These are phyloP conservation scores for Teratosphaeria gauchensis DNA, from an alignment of 2,329 filamentous ascomycete species.

Conservation along the genomic window DNA sequence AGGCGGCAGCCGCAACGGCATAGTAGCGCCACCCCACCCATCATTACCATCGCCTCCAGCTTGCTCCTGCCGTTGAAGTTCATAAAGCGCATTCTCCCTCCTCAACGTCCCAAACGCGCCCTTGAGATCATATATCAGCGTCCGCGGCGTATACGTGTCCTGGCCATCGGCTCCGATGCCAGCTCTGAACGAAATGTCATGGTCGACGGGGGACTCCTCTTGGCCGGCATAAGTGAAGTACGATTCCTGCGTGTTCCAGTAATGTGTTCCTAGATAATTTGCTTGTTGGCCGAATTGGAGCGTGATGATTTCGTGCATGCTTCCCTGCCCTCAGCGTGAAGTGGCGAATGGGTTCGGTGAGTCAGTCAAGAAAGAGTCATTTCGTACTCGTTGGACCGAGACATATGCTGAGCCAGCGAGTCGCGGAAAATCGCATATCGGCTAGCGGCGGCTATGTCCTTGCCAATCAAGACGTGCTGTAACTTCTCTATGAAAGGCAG, in stretches of 20 bases:
- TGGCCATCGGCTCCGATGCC: constrained; percentile 73
- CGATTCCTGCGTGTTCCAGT: constrained; percentile 97
- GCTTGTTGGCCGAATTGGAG: constrained; percentile 86
- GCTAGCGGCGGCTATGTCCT: background rate
- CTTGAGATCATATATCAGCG: constrained; percentile 90
- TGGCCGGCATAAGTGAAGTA: constrained; percentile 84
- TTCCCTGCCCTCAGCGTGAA: background rate
- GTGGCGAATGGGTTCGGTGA: background rate
- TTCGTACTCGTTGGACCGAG: background rate
- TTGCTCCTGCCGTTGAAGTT: constrained; percentile 40
- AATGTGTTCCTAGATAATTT: constrained; percentile 91
- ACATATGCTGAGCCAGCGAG: background rate
- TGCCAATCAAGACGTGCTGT: background rate
- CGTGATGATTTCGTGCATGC: constrained; percentile 91
- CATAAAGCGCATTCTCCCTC: constrained; percentile 83
- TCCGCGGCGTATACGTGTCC: constrained; percentile 86
- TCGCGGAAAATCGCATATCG: background rate
- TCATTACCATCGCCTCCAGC: constrained; percentile 24
- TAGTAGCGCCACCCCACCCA: constrained; percentile 52
- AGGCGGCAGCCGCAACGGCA: constrained; percentile 57
- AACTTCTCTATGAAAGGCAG: background rate
- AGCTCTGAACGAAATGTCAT: constrained; percentile 80
- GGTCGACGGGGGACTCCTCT: constrained; percentile 59
- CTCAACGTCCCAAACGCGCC: constrained; percentile 81
- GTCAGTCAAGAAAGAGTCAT: background rate